Evolutionary conservation across 306 rosid species (phyloP), one percentile per base, ranked within the genome.

Genomic region (Vicia faba): DNA sequence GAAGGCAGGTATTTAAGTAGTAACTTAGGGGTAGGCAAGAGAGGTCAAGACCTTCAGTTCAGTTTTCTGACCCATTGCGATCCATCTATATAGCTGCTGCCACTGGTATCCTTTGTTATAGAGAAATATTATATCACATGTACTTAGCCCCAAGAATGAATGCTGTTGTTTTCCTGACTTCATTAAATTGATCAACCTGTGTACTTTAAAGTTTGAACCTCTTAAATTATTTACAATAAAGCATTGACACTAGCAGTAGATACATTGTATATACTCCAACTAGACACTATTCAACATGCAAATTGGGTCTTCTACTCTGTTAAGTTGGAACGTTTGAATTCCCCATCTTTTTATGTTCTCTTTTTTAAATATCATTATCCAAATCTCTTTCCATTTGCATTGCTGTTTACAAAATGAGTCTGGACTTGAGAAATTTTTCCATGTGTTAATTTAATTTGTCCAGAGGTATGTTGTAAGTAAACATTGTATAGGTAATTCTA

Each of bases 271-370:
- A 20, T 20, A 20, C 40, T 65, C 20, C 51, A 31, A 61, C 36
- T 51, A 68, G 40, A 61, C 19, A 60, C 20, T 2, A 36, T 26
- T 44, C 25, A 61, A 36, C 66, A 56, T 72, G 64, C 16, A 62
- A 60, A 71, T 31, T 28, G 14, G 61, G 56, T 71, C 19, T 20
- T 64, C 44, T 50, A 69, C 73, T 12, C n/a, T 43, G 35, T 53
- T 59, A 33, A 70, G 67, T 14, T 11, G 29, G 41, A 33, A 26
- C 26, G 16, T 50, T 66, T 1, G 63, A 60, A 25, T 29, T 29
- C 29, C 53, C 29, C 26, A 45, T 7, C 19, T 46, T 14, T 7
- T 46, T 25, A 25, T 3, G 4, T n/a, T n/a, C n/a, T n/a, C n/a
- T n/a, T n/a, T n/a, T n/a, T n/a, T n/a, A n/a, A n/a, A n/a, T n/a